Conservation (phyloP, 805 yeast genomes). For the Nakazawaea ernobii region DNA sequence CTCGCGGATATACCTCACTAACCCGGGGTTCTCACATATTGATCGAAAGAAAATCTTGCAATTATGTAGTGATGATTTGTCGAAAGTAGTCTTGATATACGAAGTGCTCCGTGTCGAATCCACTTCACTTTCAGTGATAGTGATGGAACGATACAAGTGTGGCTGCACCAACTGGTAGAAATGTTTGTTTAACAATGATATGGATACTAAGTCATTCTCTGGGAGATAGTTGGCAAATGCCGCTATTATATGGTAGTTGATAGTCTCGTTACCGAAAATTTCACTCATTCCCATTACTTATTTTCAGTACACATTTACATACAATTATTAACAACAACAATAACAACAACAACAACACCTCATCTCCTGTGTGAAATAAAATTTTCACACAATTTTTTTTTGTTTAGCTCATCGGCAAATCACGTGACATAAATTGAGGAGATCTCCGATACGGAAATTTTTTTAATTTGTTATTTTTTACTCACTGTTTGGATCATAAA, state of each 20-base stretch:
- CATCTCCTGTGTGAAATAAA: background rate
- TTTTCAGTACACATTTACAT: background rate
- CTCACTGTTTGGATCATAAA: slow-evolving; percentile 51
- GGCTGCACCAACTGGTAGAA: slow-evolving; percentile 3
- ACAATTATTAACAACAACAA: background rate
- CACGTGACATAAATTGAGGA: background rate
- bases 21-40: background rate
- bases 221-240: background rate
- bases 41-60: background rate
- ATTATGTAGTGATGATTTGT: background rate
- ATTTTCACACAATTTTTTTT: background rate
- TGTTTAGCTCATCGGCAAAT: background rate
- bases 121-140: background rate
- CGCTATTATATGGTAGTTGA: background rate
- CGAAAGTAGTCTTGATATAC: background rate
- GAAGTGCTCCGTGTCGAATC: background rate
- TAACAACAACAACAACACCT: background rate
- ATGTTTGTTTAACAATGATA: background rate
- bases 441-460: background rate
- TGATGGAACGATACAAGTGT: background rate
- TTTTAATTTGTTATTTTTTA: no score
- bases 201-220: background rate
- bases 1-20: background rate
- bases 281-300: background rate
- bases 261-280: background rate